Percentiles rank a stretch among this genome's conserved stretches.
Conservation (phyloP, 305 asterid genomes). For the Striga hermonthica region DNA sequence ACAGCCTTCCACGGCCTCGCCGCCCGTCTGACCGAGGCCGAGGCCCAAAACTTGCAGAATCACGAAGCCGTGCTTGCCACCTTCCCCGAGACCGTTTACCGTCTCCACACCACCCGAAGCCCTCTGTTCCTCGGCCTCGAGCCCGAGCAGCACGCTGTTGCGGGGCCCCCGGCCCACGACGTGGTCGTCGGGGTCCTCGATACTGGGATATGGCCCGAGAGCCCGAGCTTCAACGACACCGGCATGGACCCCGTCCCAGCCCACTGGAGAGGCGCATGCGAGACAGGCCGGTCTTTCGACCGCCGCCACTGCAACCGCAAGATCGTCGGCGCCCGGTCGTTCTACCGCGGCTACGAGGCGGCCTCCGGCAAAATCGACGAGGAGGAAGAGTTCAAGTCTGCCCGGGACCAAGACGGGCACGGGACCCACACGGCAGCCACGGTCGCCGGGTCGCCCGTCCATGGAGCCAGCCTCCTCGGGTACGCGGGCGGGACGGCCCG, state of each 20-base stretch:
- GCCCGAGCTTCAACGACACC: slow-evolving; percentile 81
- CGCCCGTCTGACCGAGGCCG: slow-evolving; percentile 56
- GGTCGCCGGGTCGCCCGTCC: slow-evolving; percentile 60
- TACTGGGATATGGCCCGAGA: slow-evolving; percentile 95
- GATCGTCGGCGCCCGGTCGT: slow-evolving; percentile 78
- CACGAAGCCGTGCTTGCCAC: slow-evolving; percentile 59
- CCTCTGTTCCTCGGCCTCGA: slow-evolving; percentile 80
- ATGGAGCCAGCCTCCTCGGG: slow-evolving; percentile 76
- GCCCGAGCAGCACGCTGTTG: slow-evolving; percentile 35
- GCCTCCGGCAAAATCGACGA: slow-evolving; percentile 75
- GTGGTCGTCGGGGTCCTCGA: slow-evolving; percentile 84
- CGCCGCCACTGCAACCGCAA: slow-evolving; percentile 63
- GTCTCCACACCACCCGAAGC: slow-evolving; percentile 88
- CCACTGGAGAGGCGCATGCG: slow-evolving; percentile 76
- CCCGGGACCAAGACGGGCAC: slow-evolving; percentile 95
- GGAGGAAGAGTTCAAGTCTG: slow-evolving; percentile 62
- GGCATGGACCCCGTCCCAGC: slow-evolving; percentile 53
- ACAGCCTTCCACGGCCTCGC: slow-evolving; percentile 89
- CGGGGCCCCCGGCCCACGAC: slow-evolving; percentile 38
- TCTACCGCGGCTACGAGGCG: slow-evolving; percentile 77
- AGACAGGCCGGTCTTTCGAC: slow-evolving; percentile 63
- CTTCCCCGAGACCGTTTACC: slow-evolving; percentile 60
- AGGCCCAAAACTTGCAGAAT: slow-evolving; percentile 38
- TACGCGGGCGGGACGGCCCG: slow-evolving; percentile 78
- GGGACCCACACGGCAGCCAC: slow-evolving; percentile 95